Conservation (phyloP, 2,329 filamentous ascomycete species). For the Trichoderma atroviride region DNA sequence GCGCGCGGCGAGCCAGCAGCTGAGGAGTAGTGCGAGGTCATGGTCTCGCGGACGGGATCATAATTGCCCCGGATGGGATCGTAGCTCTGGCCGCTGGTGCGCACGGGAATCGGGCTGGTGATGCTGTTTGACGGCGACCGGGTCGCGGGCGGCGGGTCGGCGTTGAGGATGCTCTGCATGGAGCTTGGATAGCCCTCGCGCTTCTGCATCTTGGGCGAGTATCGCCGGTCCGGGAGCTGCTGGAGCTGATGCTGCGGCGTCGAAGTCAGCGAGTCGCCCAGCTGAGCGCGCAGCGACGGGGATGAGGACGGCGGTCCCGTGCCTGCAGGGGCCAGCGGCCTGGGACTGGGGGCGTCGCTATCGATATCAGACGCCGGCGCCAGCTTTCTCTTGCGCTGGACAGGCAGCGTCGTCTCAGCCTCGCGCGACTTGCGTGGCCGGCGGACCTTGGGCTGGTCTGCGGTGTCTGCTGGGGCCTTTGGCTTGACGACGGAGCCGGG, state of each 20-base stretch:
- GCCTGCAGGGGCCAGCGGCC: conserved; percentile 38
- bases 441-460: conserved; percentile 53
- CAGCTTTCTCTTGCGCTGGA: conserved; percentile 59
- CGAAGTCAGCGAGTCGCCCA: conserved; percentile 28
- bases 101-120: conserved; percentile 49
- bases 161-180: conserved; percentile 61
- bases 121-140: conserved; percentile 42
- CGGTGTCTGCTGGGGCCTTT: conserved; percentile 42
- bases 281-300: conserved; percentile 32
- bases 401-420: conserved; percentile 58
- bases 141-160: conserved; percentile 47
- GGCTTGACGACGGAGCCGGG: conserved; percentile 58
- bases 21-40: conserved; percentile 52
- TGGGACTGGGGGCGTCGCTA: conserved; percentile 36
- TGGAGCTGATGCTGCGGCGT: conserved; percentile 34
- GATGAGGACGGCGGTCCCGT: conserved; percentile 34
- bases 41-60: conserved; percentile 65
- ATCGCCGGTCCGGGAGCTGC: conserved; percentile 38
- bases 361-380: conserved; percentile 45
- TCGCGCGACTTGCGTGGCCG: conserved; percentile 61
- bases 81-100: conserved; percentile 80
- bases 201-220: conserved; percentile 52
- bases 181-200: conserved; percentile 55
- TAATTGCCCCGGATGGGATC: conserved; percentile 85
- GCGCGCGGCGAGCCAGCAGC: conserved; percentile 55